Evolutionary conservation across 1,139 yeast species (phyloP), one percentile per base, ranked within the genome.

Genomic region (Lodderomyces orthopsilosis): DNA sequence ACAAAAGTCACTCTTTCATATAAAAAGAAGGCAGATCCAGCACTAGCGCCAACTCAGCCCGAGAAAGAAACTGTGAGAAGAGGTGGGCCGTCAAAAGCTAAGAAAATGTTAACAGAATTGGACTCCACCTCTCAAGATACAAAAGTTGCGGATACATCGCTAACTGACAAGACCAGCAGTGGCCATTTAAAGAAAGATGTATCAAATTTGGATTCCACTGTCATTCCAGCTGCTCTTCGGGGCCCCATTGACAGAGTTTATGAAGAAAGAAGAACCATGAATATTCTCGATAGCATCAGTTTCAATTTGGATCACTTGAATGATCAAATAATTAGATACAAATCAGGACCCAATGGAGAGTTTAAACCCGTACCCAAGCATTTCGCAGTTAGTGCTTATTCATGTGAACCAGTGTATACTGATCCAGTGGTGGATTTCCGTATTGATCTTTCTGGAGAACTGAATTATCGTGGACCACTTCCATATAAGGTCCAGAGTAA

Each of bases 301-400:
- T 15, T 24, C 9, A 33, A 17, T 22, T 39, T 39, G 37, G 17
- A 23, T 23, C 19, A 32, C 17, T 19, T 39, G 15, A 10, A 9
- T 8, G 26, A 17, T 13, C 32, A 39, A 23, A 18, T 39, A 3
- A 2, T n/a, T 6, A 39, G 8, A 14, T 39, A 22, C 23, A 39
- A 23, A 12, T 23, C 13, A 8, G 26, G 26, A 24, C 21, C 27
- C 15, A 15, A 13, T 9, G 18, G 21, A 19, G 24, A 18, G 14
- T 39, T 32, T 23, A 12, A 18, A 13, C 9, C 32, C 6, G 30
- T 39, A 4, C 41, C 41, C 10, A 12, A 21, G 15, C 14, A 33
- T 23, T 39, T 39, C 28, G 41, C 37, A 14, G 30, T 21, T 15
- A 23, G 30, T 13, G 37, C 41, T 9, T 39, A 39, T 33, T 4